Percentiles rank a stretch among this genome's conserved stretches.
phyloP scores from a whole-genome alignment of 1,139 yeast species.

The Lodderomyces beijingensis region DNA sequence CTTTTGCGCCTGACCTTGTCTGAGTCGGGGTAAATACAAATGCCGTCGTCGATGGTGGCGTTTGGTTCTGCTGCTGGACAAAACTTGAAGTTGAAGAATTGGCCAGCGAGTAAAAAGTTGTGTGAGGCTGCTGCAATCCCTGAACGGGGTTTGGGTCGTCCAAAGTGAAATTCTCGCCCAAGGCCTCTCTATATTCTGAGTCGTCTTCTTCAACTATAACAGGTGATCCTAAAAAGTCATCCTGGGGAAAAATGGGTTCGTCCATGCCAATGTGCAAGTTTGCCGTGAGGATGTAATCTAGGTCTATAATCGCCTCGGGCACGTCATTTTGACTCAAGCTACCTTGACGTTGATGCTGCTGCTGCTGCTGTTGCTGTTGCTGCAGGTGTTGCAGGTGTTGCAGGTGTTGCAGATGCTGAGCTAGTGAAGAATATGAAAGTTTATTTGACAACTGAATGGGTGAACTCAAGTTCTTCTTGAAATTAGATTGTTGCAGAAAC shows the following conservation, averaged over 20 bases:
- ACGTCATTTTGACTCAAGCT: slow-evolving; percentile 22
- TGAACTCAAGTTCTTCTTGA: slow-evolving; percentile 21
- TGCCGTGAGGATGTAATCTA: slow-evolving; percentile 53
- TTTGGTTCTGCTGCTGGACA: slow-evolving; percentile 32
- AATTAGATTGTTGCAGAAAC: not conserved
- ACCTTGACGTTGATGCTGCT: not conserved
- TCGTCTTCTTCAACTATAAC: slow-evolving; percentile 21
- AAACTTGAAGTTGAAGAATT: slow-evolving; percentile 36
- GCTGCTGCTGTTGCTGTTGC: slow-evolving; percentile 6
- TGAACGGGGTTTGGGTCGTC: not conserved
- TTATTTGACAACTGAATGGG: slow-evolving; percentile 27
- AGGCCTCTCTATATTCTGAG: slow-evolving; percentile 18
- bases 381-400: slow-evolving; percentile 6
- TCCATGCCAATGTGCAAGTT: slow-evolving; percentile 20
- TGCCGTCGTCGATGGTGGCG: slow-evolving; percentile 19
- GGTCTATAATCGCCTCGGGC: slow-evolving; percentile 61
- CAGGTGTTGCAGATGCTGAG: slow-evolving; percentile 6
- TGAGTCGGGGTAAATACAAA: slow-evolving; percentile 14
- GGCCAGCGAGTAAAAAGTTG: slow-evolving; percentile 25
- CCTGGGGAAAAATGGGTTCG: slow-evolving; percentile 19
- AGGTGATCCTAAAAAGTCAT: slow-evolving; percentile 34
- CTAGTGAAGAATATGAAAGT: slow-evolving; percentile 3
- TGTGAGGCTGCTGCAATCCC: slow-evolving; percentile 7
- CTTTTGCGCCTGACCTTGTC: slow-evolving; percentile 43
- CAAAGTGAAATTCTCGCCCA: not conserved